phyloP scores from a whole-genome alignment of 2,329 filamentous ascomycete species.

The Nemania abortiva region DNA sequence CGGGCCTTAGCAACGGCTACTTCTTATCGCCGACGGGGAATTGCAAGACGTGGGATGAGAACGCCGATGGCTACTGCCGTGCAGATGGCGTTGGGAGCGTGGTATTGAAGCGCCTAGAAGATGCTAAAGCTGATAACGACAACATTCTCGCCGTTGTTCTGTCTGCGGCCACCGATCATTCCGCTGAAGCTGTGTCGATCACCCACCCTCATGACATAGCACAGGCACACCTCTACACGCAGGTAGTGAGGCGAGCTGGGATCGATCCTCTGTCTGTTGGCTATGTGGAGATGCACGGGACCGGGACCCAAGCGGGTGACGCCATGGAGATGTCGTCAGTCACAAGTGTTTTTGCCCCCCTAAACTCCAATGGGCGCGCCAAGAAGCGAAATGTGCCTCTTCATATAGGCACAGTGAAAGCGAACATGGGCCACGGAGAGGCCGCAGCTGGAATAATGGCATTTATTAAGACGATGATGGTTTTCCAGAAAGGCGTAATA shows the following conservation, averaged over 20 bases:
- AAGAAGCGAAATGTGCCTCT: conserved; percentile 58
- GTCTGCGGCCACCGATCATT: conserved; percentile 74
- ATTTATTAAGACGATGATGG: conserved; percentile 60
- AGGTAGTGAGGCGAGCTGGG: conserved; percentile 67
- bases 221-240: conserved; percentile 71
- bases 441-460: conserved; percentile 54
- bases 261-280: conserved; percentile 66
- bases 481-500: conserved; percentile 52
- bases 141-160: conserved; percentile 54
- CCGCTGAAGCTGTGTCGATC: conserved; percentile 76
- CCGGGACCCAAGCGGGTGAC: conserved; percentile 78
- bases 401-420: conserved; percentile 61
- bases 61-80: conserved; percentile 61
- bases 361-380: conserved; percentile 52
- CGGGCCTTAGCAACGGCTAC: conserved; percentile 70
- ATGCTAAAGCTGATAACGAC: conserved; percentile 60
- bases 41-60: conserved; percentile 60
- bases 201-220: conserved; percentile 75
- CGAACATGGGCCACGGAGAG: conserved; percentile 62
- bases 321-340: conserved; percentile 74
- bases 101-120: conserved; percentile 45
- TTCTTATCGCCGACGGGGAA: conserved; percentile 64
- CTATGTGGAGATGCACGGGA: conserved; percentile 78
- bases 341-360: conserved; percentile 65
- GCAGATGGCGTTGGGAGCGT: conserved; percentile 43